Evolutionary conservation across 257 asterid genomes (phyloP).

Genomic region (Solanum appendiculatum): DNA sequence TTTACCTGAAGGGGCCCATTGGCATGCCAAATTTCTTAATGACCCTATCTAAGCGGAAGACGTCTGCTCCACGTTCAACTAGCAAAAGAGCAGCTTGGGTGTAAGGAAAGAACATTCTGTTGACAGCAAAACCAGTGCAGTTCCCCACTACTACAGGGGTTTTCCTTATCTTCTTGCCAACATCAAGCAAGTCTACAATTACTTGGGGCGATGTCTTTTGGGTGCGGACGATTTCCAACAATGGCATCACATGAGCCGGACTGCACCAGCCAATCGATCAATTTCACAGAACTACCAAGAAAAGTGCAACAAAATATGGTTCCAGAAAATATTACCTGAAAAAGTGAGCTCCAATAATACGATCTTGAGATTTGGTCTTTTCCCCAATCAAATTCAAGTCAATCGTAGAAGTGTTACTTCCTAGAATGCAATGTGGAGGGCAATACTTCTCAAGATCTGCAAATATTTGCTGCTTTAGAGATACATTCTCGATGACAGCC

Average conservation of each 20-base stretch:
- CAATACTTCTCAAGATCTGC: constrained; percentile 80
- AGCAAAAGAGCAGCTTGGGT: constrained; percentile 90
- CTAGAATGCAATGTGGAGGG: constrained; percentile 91
- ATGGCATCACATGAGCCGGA: constrained; percentile 99
- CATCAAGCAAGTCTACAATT: constrained; percentile 76
- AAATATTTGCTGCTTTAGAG: constrained; percentile 93
- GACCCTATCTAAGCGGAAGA: constrained; percentile 65
- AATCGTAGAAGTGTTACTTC: constrained; percentile 91
- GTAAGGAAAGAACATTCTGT: constrained; percentile 96
- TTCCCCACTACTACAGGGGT: constrained; percentile 97
- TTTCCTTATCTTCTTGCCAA: constrained; percentile 88
- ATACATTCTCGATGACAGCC: constrained; percentile 94
- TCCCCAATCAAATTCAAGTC: constrained; percentile 85
- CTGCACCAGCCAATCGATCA: constrained; percentile 30
- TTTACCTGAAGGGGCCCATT: constrained; percentile 95
- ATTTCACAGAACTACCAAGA: background rate
- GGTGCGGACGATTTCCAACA: constrained; percentile 90
- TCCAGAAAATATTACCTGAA: constrained; percentile 51
- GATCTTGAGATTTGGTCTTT: constrained; percentile 79
- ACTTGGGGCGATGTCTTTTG: constrained; percentile 82
- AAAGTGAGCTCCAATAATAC: constrained; percentile 97
- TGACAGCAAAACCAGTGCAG: constrained; percentile 99
- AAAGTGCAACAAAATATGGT: background rate
- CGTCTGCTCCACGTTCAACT: constrained; percentile 81
- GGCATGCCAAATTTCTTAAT: constrained; percentile 96